A percentile compares a stretch with the other conserved stretches of the same genome.
Conservation (phyloP, 345 rosid genomes). For the Citrus australasica region DNA sequence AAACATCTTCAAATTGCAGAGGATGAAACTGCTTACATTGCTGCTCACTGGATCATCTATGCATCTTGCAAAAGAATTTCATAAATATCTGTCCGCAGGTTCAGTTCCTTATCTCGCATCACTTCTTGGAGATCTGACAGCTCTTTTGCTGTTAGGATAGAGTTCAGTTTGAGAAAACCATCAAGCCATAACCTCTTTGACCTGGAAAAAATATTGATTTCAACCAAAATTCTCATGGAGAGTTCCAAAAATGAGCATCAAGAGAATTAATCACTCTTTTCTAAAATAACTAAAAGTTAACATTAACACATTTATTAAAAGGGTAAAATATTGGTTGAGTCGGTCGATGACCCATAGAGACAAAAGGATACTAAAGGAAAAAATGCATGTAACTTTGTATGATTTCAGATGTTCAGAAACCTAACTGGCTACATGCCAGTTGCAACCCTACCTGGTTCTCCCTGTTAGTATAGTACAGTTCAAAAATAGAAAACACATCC, state of each 20-base stretch:
- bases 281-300: no score
- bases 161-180: conserved; percentile 65
- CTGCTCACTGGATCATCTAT: not conserved
- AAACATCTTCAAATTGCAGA: not conserved
- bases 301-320: no score
- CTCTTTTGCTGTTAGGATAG: conserved; percentile 68
- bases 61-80: conserved; percentile 89
- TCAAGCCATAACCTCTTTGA: conserved; percentile 93
- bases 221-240: not conserved
- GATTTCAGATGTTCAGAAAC: not conserved
- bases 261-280: no score
- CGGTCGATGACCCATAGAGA: no score
- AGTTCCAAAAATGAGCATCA: no score
- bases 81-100: conserved; percentile 90
- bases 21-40: not conserved
- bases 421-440: not conserved
- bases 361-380: not conserved
- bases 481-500: not conserved
- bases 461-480: not conserved
- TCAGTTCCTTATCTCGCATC: conserved; percentile 91
- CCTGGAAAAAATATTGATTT: conserved; percentile 35
- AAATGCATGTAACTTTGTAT: not conserved
- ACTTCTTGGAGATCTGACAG: conserved; percentile 94
- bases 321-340: no score
- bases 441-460: not conserved